Evolutionary conservation across 2,329 filamentous ascomycete species (phyloP), one percentile per base, ranked within the genome.

Genomic region (Diaporthe ilicicola): DNA sequence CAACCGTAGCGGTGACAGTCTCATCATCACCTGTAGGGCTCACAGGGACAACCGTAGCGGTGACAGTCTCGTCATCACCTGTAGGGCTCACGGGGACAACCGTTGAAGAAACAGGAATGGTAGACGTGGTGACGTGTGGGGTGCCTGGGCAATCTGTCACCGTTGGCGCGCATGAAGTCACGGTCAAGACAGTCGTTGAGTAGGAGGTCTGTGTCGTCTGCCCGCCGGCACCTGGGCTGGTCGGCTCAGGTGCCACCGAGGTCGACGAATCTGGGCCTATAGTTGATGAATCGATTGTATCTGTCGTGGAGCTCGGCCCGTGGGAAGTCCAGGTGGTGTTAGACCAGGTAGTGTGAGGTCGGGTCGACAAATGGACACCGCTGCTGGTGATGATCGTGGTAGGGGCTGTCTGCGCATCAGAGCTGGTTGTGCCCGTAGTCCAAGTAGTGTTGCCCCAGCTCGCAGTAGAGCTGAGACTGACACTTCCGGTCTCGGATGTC

Each of bases 71-170:
- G 27, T 46, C 39, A 29, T 27, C 22, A n/a, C 42, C 39, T 9
- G 68, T 42, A 27, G 24, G 56, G 9, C 59, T 56, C 19, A 71
- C 48, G 10, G 75, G 73, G 76, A 79, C 80, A 64, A 80, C 75
- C 37, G 82, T 83, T 34, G 80, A 83, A 72, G 78, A 80, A 27
- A 81, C 65, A 24, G 79, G 71, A 50, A 82, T 77, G 17, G 75
- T 70, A 32, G 79, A 75, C 7, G 80, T 82, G 10, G 77, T 78
- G 51, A 80, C 76, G 34, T 76, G 74, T 67, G 79, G 77, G n/a
- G 74, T 73, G 13, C 67, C 71, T 8, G 69, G 71, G 69, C 71
- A 73, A 22, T 71, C 56, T 13, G 71, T 68, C n/a, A 73, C 73
- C 8, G 55, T 73, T 15, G 70, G 69, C 3, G 67, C 64, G 46